These are phyloP conservation scores for Casuarina cunninghamiana DNA, from an alignment of 306 rosid genomes.

Conservation along the genomic window DNA sequence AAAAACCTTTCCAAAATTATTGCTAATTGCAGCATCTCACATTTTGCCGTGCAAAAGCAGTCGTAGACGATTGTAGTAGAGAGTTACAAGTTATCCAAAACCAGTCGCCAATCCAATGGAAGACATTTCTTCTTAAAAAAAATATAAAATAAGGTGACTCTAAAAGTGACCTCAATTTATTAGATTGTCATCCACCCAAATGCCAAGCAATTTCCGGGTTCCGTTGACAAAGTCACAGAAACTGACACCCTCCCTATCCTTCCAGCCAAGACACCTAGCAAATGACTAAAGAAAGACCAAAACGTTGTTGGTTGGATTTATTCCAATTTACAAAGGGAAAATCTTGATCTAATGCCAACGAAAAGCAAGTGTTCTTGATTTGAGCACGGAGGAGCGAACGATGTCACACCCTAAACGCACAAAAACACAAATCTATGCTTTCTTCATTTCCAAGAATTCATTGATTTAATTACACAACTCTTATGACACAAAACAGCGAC, in stretches of 20 bases:
- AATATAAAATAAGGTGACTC: no score
- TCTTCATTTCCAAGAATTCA: conserved; percentile 6
- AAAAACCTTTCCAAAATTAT: no score
- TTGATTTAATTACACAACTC: not conserved
- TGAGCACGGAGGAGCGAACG: conserved; percentile 26
- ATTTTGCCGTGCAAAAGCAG: no score
- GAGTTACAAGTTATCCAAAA: no score
- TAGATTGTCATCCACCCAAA: not conserved
- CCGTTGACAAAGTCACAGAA: not conserved
- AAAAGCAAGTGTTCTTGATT: conserved; percentile 38
- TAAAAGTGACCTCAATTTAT: no score
- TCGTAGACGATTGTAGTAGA: no score
- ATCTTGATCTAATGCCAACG: conserved; percentile 31
- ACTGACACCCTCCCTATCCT: not conserved
- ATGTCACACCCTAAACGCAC: conserved; percentile 28
- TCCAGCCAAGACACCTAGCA: not conserved
- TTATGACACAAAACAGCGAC: conserved; percentile 26
- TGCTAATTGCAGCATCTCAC: no score
- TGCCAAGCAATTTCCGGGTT: not conserved
- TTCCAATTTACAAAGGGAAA: not conserved
- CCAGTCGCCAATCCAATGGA: no score
- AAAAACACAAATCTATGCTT: conserved; percentile 22
- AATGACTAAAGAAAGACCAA: not conserved
- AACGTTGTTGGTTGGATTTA: not conserved
- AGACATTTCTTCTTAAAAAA: not conserved